Conservation (phyloP, 306 rosid genomes). For the Fragaria nilgerrensis region DNA sequence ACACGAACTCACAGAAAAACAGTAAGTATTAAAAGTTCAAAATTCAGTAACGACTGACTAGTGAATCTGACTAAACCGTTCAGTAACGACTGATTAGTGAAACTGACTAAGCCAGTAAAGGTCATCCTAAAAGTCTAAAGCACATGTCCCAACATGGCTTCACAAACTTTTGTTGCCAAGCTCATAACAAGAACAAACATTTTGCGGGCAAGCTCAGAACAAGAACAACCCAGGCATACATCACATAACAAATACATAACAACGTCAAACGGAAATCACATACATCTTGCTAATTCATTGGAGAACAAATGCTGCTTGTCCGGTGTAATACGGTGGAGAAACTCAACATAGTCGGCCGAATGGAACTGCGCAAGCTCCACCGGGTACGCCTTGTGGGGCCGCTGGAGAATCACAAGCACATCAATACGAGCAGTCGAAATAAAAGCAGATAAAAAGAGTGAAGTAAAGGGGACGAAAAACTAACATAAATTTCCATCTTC, state of each 20-base stretch:
- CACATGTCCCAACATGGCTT: too few species aligned
- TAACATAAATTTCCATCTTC: constrained; percentile 95
- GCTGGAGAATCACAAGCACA: constrained; percentile 50
- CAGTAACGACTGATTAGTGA: background rate
- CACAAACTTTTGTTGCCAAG: background rate
- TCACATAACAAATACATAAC: background rate
- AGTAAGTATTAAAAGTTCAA: background rate
- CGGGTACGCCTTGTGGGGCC: constrained; percentile 98
- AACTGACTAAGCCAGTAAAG: background rate
- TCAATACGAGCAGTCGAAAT: background rate
- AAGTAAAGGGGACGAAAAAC: constrained; percentile 30
- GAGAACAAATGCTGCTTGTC: constrained; percentile 81
- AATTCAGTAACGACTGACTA: background rate
- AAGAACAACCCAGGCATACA: background rate
- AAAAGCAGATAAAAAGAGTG: background rate
- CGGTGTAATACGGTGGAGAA: constrained; percentile 89
- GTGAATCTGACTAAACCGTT: too few species aligned
- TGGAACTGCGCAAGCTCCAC: constrained; percentile 99
- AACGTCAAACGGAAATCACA: constrained; percentile 2
- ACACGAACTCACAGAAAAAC: background rate
- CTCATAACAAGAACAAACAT: too few species aligned
- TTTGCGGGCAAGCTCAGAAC: background rate
- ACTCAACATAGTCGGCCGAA: constrained; percentile 87
- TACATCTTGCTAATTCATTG: constrained; percentile 75
- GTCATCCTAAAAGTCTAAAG: background rate